Conservation (phyloP, 2,329 filamentous ascomycete genomes). For the Pseudogymnoascus sp. region DNA sequence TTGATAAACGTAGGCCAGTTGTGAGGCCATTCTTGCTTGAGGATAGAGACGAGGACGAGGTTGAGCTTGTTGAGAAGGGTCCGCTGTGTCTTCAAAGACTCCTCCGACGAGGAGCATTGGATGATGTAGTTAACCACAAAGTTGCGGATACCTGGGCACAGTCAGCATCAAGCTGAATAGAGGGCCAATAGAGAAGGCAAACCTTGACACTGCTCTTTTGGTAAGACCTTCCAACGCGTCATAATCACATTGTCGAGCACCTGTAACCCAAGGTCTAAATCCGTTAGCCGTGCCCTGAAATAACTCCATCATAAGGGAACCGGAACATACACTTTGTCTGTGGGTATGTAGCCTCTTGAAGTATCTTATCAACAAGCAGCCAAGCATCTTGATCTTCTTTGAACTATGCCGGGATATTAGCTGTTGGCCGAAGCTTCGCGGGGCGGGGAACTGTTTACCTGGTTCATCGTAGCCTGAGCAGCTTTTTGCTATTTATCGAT, state of each 20-base stretch:
- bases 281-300: not conserved
- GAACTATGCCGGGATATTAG: constrained; percentile 54
- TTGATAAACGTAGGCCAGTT: constrained; percentile 99
- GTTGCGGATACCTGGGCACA: constrained; percentile 77
- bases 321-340: constrained; percentile 83
- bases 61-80: constrained; percentile 97
- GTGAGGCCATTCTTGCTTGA: constrained; percentile 99
- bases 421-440: not conserved
- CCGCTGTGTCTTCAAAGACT: constrained; percentile 74
- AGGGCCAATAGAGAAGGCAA: constrained; percentile 24
- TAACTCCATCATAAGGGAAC: not conserved
- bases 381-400: constrained; percentile 98
- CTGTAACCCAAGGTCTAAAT: constrained; percentile 79
- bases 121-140: constrained; percentile 99
- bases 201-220: constrained; percentile 93
- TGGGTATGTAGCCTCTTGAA: constrained; percentile 84
- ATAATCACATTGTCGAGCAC: constrained; percentile 97
- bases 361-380: constrained; percentile 94
- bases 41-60: constrained; percentile 88
- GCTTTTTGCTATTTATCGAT: constrained; percentile 73
- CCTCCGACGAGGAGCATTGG: constrained; percentile 82
- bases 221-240: constrained; percentile 97
- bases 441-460: constrained; percentile 49
- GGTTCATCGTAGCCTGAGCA: constrained; percentile 86
- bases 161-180: constrained; percentile 18